Percentiles rank a stretch among this genome's conserved stretches.
phyloP scores from a whole-genome alignment of 139 green algal species.

The Tetratostichococcus sp. region DNA sequence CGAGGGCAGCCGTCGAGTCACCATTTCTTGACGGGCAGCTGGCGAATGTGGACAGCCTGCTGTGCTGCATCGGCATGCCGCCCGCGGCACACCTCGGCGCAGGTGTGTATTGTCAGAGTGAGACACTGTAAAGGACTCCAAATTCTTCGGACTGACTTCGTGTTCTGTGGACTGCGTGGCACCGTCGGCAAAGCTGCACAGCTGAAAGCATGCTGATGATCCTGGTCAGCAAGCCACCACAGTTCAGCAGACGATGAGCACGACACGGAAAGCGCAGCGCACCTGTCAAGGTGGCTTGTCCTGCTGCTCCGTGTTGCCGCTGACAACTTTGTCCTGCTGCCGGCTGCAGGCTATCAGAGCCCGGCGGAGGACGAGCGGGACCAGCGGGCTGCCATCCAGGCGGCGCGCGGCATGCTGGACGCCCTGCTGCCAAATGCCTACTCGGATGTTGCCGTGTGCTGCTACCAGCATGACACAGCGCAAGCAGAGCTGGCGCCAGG shows the following conservation, averaged over 20 bases:
- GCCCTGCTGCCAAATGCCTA: slow-evolving; percentile 46
- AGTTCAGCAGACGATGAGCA: too few relatives aligned
- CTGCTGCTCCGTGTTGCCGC: too few relatives aligned
- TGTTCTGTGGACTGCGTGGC: too few relatives aligned
- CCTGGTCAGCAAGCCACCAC: too few relatives aligned
- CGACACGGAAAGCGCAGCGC: too few relatives aligned
- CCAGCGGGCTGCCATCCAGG: slow-evolving; percentile 34
- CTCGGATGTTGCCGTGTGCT: slow-evolving; percentile 71
- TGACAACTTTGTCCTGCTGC: too few relatives aligned
- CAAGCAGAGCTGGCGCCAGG: slow-evolving; percentile 11
- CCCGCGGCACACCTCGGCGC: slow-evolving; percentile 10
- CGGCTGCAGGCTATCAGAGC: neutral
- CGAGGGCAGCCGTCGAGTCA: slow-evolving; percentile 55
- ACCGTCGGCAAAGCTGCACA: too few relatives aligned
- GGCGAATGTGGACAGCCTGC: slow-evolving; percentile 39
- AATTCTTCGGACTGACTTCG: too few relatives aligned
- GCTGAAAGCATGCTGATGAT: too few relatives aligned
- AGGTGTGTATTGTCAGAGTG: too few relatives aligned
- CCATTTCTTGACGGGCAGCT: slow-evolving; percentile 71
- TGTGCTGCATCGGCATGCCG: slow-evolving; percentile 71
- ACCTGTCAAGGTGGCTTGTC: too few relatives aligned
- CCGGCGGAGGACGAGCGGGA: slow-evolving; percentile 12
- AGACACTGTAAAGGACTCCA: too few relatives aligned
- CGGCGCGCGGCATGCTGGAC: slow-evolving; percentile 36
- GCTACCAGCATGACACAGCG: slow-evolving; percentile 1